Evolutionary conservation across 768 basidiomycete species (phyloP).

Genomic region (Gloeophyllum trabeum): DNA sequence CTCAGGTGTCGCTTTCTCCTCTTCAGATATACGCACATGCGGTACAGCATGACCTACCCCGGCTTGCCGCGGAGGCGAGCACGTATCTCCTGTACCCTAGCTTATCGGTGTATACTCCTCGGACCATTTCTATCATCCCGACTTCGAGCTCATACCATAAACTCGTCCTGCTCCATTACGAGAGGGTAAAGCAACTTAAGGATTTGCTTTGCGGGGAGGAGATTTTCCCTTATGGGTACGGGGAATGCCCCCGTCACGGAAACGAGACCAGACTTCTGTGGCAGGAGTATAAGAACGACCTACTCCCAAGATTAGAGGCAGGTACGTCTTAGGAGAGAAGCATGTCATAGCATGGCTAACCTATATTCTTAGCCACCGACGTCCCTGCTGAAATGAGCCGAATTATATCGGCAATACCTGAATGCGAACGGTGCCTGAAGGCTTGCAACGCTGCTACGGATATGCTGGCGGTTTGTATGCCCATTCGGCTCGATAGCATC

Average conservation of each 20-base stretch:
- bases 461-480: constrained; percentile 48
- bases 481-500: not conserved
- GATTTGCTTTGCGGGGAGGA: constrained; percentile 44
- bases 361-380: constrained; percentile 38
- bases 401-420: constrained; percentile 31
- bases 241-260: constrained; percentile 43
- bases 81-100: constrained; percentile 43
- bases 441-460: constrained; percentile 54
- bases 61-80: constrained; percentile 45
- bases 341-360: not conserved
- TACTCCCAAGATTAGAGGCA: constrained; percentile 39
- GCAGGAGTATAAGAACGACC: constrained; percentile 35
- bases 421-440: constrained; percentile 43
- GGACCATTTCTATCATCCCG: constrained; percentile 42
- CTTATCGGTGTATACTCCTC: constrained; percentile 38
- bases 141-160: constrained; percentile 53
- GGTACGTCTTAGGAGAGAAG: constrained; percentile 22
- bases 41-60: constrained; percentile 25
- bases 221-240: constrained; percentile 67
- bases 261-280: constrained; percentile 33
- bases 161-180: constrained; percentile 45
- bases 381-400: constrained; percentile 55
- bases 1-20: constrained; percentile 36
- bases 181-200: constrained; percentile 41
- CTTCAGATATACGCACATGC: constrained; percentile 57